Evolutionary conservation across 2,329 filamentous ascomycete genomes (phyloP), one percentile per base, ranked within the genome.

Genomic region (Calonectria pauciramosa): DNA sequence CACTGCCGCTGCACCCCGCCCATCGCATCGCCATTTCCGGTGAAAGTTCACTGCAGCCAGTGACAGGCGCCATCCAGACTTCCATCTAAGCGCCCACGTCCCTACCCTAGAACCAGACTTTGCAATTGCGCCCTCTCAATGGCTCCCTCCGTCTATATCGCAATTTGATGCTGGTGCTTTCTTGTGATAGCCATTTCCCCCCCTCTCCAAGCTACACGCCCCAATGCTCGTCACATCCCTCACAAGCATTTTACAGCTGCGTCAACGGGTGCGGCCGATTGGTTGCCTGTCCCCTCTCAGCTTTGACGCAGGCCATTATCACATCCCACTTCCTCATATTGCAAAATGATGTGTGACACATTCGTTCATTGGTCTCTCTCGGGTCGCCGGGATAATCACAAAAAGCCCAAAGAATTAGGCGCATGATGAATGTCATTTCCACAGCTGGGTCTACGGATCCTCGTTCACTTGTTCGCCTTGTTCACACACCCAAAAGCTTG

Each of bases 31-130:
- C 41, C 44, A 63, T 34, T 26, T 44, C 64, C 38, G 41, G n/a
- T 66, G 56, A 70, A 73, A 51, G 44, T 56, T 26, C 47, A 16
- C n/a, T 30, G 67, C 54, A 36, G 51, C 68, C 64, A 64, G 64
- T 72, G 36, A 44, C 47, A 38, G 34, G 16, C 36, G 32, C 59
- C 28, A 54, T 65, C 66, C 20, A 26, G 28, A 66, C 23, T 49
- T 10, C 18, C 7, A 38, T 20, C 23, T 74, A 71, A 67, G 60
- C 72, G 72, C 72, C 72, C n/a, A 30, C 14, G 8, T 28, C 41
- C 14, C 18, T 74, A 68, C 72, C 72, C 72, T 74, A 51, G n/a
- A 73, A 28, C 34, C 23, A 30, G 30, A 47, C 26, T 47, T 54
- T 8, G 7, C 41, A n/a, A 44, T 30, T 52, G n/a, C 34, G 23